These are phyloP conservation scores for Amauroascus verrucosus DNA, from an alignment of 2,329 filamentous ascomycete genomes.

Conservation along the genomic window DNA sequence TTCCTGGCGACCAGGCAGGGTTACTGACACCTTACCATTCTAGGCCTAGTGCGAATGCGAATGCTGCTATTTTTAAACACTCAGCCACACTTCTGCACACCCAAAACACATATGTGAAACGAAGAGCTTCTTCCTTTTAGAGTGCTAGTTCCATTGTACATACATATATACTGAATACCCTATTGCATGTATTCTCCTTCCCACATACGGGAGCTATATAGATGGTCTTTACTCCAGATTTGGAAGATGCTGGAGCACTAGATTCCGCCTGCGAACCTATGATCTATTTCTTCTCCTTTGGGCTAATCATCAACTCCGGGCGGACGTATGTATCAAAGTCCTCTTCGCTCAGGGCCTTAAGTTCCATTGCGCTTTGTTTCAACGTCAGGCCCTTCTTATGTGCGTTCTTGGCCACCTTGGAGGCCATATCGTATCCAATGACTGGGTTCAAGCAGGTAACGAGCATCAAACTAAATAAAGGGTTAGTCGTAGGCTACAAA, in stretches of 20 bases:
- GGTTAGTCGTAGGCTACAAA: constrained; percentile 19
- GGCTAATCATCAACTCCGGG: constrained; percentile 91
- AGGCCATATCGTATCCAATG: constrained; percentile 95
- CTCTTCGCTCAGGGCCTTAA: constrained; percentile 74
- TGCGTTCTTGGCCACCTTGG: constrained; percentile 94
- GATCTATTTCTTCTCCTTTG: constrained; percentile 54
- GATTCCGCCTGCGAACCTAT: background rate
- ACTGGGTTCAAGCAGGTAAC: constrained; percentile 96
- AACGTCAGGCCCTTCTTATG: constrained; percentile 96
- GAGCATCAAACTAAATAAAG: constrained; percentile 66
- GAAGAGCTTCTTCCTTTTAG: background rate
- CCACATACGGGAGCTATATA: too few species aligned
- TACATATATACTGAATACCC: background rate
- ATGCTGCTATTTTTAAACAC: constrained; percentile 1
- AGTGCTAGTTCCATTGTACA: background rate
- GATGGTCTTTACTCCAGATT: too few species aligned
- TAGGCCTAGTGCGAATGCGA: constrained; percentile 1
- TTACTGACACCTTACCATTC: constrained; percentile 1
- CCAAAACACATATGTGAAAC: too few species aligned
- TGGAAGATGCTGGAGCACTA: background rate
- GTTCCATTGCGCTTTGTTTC: constrained; percentile 87
- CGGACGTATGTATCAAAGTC: constrained; percentile 85
- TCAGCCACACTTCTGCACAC: background rate
- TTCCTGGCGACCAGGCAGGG: constrained; percentile 6
- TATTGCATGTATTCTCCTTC: background rate